These are phyloP conservation scores for Chaetomium globosum DNA, from an alignment of 2,329 filamentous ascomycete genomes.

Conservation along the genomic window DNA sequence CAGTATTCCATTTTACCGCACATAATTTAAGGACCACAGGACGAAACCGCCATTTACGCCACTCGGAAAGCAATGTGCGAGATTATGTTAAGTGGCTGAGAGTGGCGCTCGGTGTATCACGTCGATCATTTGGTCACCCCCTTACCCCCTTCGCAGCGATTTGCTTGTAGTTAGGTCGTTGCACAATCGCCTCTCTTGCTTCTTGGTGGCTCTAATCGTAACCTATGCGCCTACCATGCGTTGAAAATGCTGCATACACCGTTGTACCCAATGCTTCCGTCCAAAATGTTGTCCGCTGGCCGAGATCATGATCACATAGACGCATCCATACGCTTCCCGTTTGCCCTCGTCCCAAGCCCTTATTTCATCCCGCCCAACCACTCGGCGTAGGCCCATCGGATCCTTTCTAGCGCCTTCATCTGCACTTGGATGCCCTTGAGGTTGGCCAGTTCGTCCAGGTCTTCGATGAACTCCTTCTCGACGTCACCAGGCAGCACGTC, in stretches of 20 bases:
- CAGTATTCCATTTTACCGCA: neutral
- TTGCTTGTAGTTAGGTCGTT: too few species aligned
- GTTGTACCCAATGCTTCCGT: constrained; percentile 3
- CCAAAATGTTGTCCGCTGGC: constrained; percentile 14
- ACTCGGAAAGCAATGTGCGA: neutral
- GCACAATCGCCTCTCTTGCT: neutral
- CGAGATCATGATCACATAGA: constrained; percentile 10
- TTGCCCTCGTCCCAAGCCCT: neutral
- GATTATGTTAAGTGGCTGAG: neutral
- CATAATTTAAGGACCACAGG: too few species aligned
- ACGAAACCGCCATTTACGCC: neutral
- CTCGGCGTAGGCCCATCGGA: constrained; percentile 86
- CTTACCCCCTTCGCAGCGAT: neutral
- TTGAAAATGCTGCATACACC: constrained; percentile 12
- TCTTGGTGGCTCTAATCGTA: neutral
- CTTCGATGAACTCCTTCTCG: constrained; percentile 83
- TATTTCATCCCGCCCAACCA: constrained; percentile 57
- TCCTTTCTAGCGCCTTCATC: constrained; percentile 75
- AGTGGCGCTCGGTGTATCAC: neutral
- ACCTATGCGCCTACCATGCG: neutral
- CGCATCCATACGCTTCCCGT: neutral
- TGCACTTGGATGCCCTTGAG: constrained; percentile 79
- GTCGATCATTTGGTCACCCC: neutral
- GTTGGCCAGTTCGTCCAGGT: constrained; percentile 83
- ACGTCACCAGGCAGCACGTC: constrained; percentile 72